Evolutionary conservation across 2,329 filamentous ascomycete species (phyloP).

Genomic region (Ophiostoma perfectum): DNA sequence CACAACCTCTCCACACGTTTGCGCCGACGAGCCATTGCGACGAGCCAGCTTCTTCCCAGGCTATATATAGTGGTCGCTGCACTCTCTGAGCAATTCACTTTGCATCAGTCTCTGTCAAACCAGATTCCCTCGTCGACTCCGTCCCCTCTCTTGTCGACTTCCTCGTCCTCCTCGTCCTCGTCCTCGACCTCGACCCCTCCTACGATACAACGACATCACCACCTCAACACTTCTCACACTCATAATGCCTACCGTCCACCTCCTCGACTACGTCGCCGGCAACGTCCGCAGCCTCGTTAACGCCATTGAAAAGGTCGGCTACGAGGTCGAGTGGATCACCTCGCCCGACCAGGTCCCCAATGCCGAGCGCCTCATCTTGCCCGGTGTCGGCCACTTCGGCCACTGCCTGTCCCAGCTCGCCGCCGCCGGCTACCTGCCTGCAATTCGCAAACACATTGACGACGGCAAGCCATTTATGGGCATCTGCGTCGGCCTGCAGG

Average conservation of each 20-base stretch:
- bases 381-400: slow-evolving; percentile 95
- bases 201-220: neutral
- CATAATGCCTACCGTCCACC: slow-evolving; percentile 59
- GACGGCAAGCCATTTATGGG: slow-evolving; percentile 97
- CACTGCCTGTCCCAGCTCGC: slow-evolving; percentile 86
- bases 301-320: slow-evolving; percentile 93
- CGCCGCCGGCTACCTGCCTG: slow-evolving; percentile 74
- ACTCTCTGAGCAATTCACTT: slow-evolving; percentile 10
- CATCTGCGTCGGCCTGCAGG: slow-evolving; percentile 92
- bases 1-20: neutral
- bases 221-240: neutral
- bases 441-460: slow-evolving; percentile 75
- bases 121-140: neutral
- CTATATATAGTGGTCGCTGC: neutral
- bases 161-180: neutral
- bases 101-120: neutral
- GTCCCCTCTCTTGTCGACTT: neutral
- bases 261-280: slow-evolving; percentile 86
- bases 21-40: slow-evolving; percentile 11
- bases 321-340: slow-evolving; percentile 85
- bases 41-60: neutral
- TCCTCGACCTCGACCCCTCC: neutral
- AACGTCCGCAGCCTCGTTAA: slow-evolving; percentile 96
- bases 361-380: slow-evolving; percentile 88
- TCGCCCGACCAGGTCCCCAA: slow-evolving; percentile 76